phyloP scores from a whole-genome alignment of 2,329 filamentous ascomycete species.

The Phoma sp. region DNA sequence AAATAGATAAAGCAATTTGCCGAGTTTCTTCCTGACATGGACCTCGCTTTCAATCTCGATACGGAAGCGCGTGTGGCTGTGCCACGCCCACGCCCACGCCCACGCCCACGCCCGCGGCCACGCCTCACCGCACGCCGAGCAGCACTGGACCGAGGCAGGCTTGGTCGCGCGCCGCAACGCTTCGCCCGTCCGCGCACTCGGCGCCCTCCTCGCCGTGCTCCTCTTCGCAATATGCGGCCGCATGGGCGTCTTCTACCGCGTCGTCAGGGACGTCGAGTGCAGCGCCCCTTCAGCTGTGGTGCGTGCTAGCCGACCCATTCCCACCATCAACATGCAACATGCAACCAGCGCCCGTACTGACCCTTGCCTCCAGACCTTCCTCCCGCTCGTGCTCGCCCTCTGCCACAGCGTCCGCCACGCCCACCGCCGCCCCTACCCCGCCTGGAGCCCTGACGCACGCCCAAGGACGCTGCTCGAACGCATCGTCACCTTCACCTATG shows the following conservation, averaged over 20 bases:
- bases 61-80: conserved; percentile 65
- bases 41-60: conserved; percentile 68
- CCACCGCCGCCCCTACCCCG: conserved; percentile 34
- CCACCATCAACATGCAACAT: too few relatives aligned
- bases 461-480: conserved; percentile 32
- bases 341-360: conserved; percentile 13
- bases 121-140: conserved; percentile 29
- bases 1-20: conserved; percentile 58
- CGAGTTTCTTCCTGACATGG: conserved; percentile 66
- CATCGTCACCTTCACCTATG: conserved; percentile 35
- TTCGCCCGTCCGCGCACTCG: conserved; percentile 31
- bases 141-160: conserved; percentile 36
- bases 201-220: conserved; percentile 34
- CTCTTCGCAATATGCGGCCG: conserved; percentile 41
- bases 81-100: conserved; percentile 39
- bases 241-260: conserved; percentile 39
- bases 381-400: conserved; percentile 43
- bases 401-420: conserved; percentile 38
- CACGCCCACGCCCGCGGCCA: conserved; percentile 23
- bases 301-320: not conserved
- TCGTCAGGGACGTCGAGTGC: conserved; percentile 43
- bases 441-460: conserved; percentile 36
- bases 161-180: conserved; percentile 19
- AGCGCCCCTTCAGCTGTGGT: conserved; percentile 36
- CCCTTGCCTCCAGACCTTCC: conserved; percentile 29